Conservation (phyloP, 2,329 filamentous ascomycete genomes). For the Alternaria angustiovoidea region DNA sequence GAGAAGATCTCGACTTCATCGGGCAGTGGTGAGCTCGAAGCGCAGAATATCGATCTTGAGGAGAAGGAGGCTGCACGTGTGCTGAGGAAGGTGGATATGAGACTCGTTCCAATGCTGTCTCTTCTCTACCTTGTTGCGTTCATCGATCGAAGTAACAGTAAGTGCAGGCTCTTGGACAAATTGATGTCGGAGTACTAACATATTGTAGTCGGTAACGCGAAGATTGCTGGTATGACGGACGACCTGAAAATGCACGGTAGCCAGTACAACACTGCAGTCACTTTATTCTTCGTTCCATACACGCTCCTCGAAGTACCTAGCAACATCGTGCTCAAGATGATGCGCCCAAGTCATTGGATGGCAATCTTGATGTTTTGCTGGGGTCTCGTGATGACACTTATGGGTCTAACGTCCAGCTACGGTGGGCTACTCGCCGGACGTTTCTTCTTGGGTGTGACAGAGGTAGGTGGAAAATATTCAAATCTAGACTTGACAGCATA, state of each 20-base stretch:
- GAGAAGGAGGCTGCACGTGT: conserved; percentile 42
- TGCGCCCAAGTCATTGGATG: conserved; percentile 53
- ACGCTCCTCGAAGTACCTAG: conserved; percentile 49
- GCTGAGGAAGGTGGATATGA: conserved; percentile 45
- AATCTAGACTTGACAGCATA: neutral
- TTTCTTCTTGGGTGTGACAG: conserved; percentile 52
- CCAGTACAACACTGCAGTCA: conserved; percentile 52
- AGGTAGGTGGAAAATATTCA: conserved; percentile 33
- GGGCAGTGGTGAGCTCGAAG: conserved; percentile 31
- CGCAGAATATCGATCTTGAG: conserved; percentile 32
- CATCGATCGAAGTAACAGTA: conserved; percentile 46
- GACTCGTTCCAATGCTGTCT: conserved; percentile 41
- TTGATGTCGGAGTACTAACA: conserved; percentile 10
- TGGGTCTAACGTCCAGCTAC: conserved; percentile 59
- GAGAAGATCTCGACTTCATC: conserved; percentile 38
- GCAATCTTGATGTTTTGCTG: conserved; percentile 51
- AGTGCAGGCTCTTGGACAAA: neutral
- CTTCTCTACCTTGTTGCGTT: conserved; percentile 49
- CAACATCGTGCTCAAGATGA: conserved; percentile 55
- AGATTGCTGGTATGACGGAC: conserved; percentile 51
- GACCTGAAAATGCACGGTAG: conserved; percentile 50
- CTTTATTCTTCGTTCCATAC: conserved; percentile 54
- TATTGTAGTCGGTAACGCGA: conserved; percentile 50
- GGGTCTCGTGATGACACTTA: conserved; percentile 52
- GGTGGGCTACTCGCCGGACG: conserved; percentile 58